Percentiles rank a stretch among this genome's conserved stretches.
These are phyloP conservation scores for Trichoderma atrobrunneum DNA, from an alignment of 2,329 filamentous ascomycete genomes.

Conservation along the genomic window DNA sequence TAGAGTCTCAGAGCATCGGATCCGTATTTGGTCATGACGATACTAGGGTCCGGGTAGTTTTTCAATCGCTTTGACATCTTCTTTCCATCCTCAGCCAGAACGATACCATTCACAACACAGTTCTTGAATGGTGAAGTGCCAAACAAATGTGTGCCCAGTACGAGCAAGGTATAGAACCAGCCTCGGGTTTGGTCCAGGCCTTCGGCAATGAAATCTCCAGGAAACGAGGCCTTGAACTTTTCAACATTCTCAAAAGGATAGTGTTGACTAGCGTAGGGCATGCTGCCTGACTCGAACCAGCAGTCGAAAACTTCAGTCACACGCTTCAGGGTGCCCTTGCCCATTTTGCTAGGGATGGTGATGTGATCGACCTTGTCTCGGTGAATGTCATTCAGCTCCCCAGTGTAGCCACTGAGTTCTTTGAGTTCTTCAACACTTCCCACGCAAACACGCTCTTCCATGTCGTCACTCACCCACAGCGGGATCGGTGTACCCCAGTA, in stretches of 20 bases:
- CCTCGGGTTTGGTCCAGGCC: slow-evolving; percentile 90
- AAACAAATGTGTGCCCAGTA: slow-evolving; percentile 85
- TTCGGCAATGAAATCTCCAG: slow-evolving; percentile 92
- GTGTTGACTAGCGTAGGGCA: slow-evolving; percentile 89
- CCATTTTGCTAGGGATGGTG: slow-evolving; percentile 85
- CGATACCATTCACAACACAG: slow-evolving; percentile 93
- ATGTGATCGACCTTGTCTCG: slow-evolving; percentile 92
- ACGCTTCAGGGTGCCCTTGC: slow-evolving; percentile 77
- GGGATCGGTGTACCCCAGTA: slow-evolving; percentile 96
- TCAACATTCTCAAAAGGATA: slow-evolving; percentile 90
- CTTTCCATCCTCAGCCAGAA: slow-evolving; percentile 90
- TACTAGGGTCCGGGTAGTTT: slow-evolving; percentile 86
- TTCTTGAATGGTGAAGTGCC: slow-evolving; percentile 86
- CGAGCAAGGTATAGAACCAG: slow-evolving; percentile 93
- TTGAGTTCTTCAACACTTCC: slow-evolving; percentile 83
- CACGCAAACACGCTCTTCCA: slow-evolving; percentile 81
- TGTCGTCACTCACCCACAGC: slow-evolving; percentile 86
- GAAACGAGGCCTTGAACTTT: slow-evolving; percentile 75
- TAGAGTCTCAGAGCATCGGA: slow-evolving; percentile 93
- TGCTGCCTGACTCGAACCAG: slow-evolving; percentile 95
- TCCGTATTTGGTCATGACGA: slow-evolving; percentile 84
- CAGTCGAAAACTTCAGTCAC: slow-evolving; percentile 92
- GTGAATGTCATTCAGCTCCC: slow-evolving; percentile 81
- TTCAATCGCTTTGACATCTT: slow-evolving; percentile 98
- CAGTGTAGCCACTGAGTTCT: slow-evolving; percentile 79